These are phyloP conservation scores for Penicillium flavigenum DNA, from an alignment of 495 filamentous ascomycete genomes.

Conservation along the genomic window DNA sequence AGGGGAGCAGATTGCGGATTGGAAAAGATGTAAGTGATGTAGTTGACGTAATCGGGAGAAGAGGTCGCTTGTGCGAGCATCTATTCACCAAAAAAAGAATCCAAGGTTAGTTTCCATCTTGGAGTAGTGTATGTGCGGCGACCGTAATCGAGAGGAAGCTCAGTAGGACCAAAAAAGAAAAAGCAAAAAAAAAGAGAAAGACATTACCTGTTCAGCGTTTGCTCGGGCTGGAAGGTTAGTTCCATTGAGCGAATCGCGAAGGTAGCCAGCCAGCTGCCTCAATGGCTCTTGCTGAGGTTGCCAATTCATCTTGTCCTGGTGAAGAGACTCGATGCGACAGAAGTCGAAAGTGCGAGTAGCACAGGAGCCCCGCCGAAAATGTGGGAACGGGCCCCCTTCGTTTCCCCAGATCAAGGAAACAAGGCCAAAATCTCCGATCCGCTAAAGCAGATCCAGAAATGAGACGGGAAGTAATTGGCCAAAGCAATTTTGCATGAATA, in stretches of 20 bases:
- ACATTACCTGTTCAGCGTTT: constrained; percentile 61
- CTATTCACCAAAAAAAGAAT: constrained; percentile 42
- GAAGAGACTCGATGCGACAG: constrained; percentile 21
- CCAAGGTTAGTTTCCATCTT: constrained; percentile 7
- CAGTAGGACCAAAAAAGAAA: constrained; percentile 18
- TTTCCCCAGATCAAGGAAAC: constrained; percentile 25
- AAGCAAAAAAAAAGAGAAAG: constrained; percentile 5
- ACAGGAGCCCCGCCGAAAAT: constrained; percentile 35
- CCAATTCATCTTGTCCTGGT: constrained; percentile 71
- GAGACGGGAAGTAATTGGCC: constrained; percentile 4
- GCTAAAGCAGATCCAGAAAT: constrained; percentile 3
- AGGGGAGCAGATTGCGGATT: constrained; percentile 59
- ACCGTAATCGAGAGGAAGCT: constrained; percentile 6
- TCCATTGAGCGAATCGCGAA: constrained; percentile 90
- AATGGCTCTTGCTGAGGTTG: constrained; percentile 85
- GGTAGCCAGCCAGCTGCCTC: constrained; percentile 81
- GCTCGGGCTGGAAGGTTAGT: constrained; percentile 71
- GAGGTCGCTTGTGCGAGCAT: constrained; percentile 91
- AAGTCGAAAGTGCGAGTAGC: constrained; percentile 32
- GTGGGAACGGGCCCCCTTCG: constrained; percentile 29
- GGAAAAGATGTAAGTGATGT: constrained; percentile 87
- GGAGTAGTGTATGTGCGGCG: not conserved
- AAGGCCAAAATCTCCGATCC: constrained; percentile 9
- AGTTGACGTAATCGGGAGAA: constrained; percentile 94
- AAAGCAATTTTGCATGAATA: not conserved